Percentiles rank a stretch among this genome's conserved stretches.
Conservation (phyloP, 805 yeast genomes). For the Starmerella roubikii region DNA sequence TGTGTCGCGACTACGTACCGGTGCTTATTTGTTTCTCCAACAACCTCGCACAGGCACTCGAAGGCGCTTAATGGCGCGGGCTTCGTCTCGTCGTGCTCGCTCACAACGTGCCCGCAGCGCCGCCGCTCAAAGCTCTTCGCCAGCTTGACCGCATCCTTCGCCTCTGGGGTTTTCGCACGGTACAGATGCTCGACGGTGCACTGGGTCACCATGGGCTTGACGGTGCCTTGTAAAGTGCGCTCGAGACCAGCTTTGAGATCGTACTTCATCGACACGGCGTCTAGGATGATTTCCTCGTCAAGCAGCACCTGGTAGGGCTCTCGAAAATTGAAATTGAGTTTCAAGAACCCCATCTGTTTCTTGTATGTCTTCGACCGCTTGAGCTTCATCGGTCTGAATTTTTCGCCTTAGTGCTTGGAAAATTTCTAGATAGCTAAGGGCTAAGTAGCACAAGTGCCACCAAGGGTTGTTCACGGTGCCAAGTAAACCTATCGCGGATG, state of each 20-base stretch:
- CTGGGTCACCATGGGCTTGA: slow-evolving; percentile 85
- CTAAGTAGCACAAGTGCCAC: background rate
- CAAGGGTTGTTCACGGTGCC: no score
- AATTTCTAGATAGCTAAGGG: no score
- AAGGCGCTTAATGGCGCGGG: slow-evolving; percentile 34
- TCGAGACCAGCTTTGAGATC: slow-evolving; percentile 71
- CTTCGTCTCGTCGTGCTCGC: background rate
- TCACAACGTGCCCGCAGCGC: slow-evolving; percentile 61
- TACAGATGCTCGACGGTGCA: slow-evolving; percentile 86
- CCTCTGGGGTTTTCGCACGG: slow-evolving; percentile 46
- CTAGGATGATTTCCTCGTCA: slow-evolving; percentile 64
- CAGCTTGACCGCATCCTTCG: slow-evolving; percentile 45
- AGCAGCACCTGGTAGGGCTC: slow-evolving; percentile 85
- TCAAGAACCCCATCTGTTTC: slow-evolving; percentile 78
- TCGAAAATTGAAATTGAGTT: slow-evolving; percentile 79
- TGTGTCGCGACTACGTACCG: slow-evolving; percentile 84
- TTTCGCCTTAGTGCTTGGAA: background rate
- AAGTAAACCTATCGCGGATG: no score
- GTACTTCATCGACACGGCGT: slow-evolving; percentile 51
- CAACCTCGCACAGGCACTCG: slow-evolving; percentile 46
- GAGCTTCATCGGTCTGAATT: slow-evolving; percentile 88
- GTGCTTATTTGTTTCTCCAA: slow-evolving; percentile 53
- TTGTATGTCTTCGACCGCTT: slow-evolving; percentile 89
- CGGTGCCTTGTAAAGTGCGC: slow-evolving; percentile 71
- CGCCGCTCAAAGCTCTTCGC: slow-evolving; percentile 84